Base-by-base conservation (phyloP, 129 eudicot genomes). In the Flaveria sonorensis region DNA sequence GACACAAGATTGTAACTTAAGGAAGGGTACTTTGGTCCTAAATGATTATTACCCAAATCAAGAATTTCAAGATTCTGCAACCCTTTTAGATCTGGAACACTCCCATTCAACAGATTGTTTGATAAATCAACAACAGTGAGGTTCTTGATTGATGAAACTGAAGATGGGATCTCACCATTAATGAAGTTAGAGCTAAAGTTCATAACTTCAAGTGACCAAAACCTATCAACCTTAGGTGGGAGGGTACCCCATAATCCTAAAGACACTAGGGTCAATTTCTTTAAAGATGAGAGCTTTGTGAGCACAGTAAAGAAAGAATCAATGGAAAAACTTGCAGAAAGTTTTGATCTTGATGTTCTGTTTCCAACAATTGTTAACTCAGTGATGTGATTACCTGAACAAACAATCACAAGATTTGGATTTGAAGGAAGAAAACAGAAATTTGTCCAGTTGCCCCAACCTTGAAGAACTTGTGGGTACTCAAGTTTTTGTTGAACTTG, bases 211-310 rank as follows among this genome's bases (percentile, higher is more conserved):
- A 94, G 96, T 12, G 90, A 84, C 57, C 70, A 30, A 64, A 94
- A 82, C 83, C 94, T 78, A 61, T 77, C 84, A 68, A 91, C 83
- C 19, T 87, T 94, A 9, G 83, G 77, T 3, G 99, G 97, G 10
- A 94, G 70, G 3, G 92, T 73, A 23, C 97, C 99, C 97, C 97
- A 89, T 53, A 94, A 36, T 2, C 99, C 99, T 40, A 94, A 14
- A 10, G 94, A 87, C 45, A 94, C 97, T 45, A 94, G 86, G 20
- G 99, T 86, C 72, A 94, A 68, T n/a, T 73, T 78, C 70, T 83
- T 83, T 70, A 94, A 82, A 59, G 74, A 78, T 43, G 96, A 40
- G 26, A 94, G 93, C 88, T 91, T 94, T 16, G 99, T 89, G 3
- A 91, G 40, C 40, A 66, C 80, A 62, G 99, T 94, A 79, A 91